Base-by-base conservation (phyloP, 2,329 filamentous ascomycete genomes). In the Pestalotiopsis sp. region DNA sequence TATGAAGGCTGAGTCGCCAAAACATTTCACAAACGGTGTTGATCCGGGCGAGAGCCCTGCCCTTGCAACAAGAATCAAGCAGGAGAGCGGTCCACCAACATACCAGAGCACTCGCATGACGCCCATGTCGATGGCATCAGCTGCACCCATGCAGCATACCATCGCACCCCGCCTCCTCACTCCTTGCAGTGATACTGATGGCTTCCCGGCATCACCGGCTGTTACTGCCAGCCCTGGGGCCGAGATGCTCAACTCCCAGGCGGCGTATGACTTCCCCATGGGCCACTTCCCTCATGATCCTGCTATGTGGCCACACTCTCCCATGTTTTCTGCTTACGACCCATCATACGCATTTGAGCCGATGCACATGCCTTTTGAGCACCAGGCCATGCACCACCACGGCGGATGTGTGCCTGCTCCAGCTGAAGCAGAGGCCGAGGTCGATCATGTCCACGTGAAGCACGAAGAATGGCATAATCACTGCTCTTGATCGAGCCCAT, bases 151-250 rank as follows among this genome's bases (percentile, higher is more conserved):
- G 59, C 71, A 76, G 68, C 79, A 73, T 66, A 69, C 76, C 68
- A 78, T 81, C 68, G 77, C 78, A 71, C 65, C 75, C 65, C 69
- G 80, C 71, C 67, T 88, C 36, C 82, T 87, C 69, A 88, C 87
- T 0, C 87, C 87, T 1, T 85, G 82, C 76, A 88, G 86, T 76
- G 87, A 89, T 67, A 77, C 74, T 4, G 86, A 88, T 71, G 71
- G 76, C 20, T 79, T 80, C 62, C 74, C 76, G 1, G 69, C 75
- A 9, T 70, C 77, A 2, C 76, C 76, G 6, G 72, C 69, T 17
- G 69, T 80, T 69, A 71, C 74, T 11, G 74, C 78, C 31, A 82
- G 77, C 60, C 78, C 80, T 1, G 68, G 70, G 6, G 73, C 70
- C 70, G 78, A 80, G 41, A 74, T 81, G 67, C 66, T 82, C 45